Percentiles rank a stretch among this genome's conserved stretches.
These are phyloP conservation scores for Vaccinium myrtillus DNA, from an alignment of 148 eudicot species.

Conservation along the genomic window DNA sequence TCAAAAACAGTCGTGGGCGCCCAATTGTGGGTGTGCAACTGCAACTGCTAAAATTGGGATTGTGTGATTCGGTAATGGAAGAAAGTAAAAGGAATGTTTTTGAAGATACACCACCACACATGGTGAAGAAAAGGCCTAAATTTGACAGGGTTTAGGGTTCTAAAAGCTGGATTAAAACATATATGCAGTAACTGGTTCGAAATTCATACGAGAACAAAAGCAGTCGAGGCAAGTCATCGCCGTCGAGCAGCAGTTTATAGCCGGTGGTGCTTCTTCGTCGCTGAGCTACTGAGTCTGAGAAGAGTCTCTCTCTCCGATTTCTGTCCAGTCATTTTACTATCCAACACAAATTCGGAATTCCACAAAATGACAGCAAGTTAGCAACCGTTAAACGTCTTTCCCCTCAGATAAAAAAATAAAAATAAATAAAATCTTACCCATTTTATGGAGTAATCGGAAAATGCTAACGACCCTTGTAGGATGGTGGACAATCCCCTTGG, in stretches of 20 bases:
- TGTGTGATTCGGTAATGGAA: neutral
- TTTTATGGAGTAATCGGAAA: too few species aligned
- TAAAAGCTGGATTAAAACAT: neutral
- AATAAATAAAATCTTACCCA: too few species aligned
- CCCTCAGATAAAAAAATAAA: too few species aligned
- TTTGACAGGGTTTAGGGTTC: neutral
- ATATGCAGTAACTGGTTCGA: neutral
- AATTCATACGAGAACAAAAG: neutral
- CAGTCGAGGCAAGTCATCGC: neutral
- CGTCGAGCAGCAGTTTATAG: neutral
- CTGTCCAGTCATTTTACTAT: neutral
- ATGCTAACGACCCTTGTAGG: too few species aligned
- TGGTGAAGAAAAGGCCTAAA: conserved; percentile 19
- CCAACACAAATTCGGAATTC: neutral
- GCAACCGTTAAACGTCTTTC: too few species aligned
- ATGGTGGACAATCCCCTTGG: too few species aligned
- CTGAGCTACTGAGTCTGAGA: neutral
- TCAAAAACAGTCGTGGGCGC: neutral
- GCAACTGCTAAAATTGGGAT: neutral
- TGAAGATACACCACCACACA: conserved; percentile 24
- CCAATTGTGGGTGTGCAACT: neutral
- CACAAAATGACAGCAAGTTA: too few species aligned
- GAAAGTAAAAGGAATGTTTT: conserved; percentile 6
- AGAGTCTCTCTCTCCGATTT: neutral
- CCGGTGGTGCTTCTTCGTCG: neutral